Conservation (phyloP, 31 red algal species). For the Endocladia muricata region DNA sequence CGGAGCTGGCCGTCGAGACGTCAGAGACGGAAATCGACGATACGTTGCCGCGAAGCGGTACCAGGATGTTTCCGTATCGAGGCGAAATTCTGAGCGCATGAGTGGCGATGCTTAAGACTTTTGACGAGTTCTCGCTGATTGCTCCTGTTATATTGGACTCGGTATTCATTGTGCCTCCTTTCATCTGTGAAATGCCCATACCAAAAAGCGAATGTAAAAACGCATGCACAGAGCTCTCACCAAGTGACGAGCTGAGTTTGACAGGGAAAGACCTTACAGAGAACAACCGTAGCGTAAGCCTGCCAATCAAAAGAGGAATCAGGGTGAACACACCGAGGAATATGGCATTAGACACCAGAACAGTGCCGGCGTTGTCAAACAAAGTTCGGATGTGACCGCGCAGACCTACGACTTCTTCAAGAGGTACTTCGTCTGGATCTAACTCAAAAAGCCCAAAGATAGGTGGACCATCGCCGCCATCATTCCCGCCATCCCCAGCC, state of each 20-base stretch:
- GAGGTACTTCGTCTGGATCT: slow-evolving; percentile 81
- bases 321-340: slow-evolving; percentile 87
- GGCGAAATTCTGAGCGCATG: background rate
- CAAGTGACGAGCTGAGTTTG: background rate
- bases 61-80: background rate
- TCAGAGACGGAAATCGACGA: background rate
- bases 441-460: slow-evolving; percentile 82
- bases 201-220: background rate
- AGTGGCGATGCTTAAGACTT: background rate
- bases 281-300: slow-evolving; percentile 56
- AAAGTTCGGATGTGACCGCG: slow-evolving; percentile 81
- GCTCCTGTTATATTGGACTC: too few species aligned
- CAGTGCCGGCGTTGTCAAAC: slow-evolving; percentile 83
- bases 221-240: background rate
- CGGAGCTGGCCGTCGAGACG: background rate
- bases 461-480: slow-evolving; percentile 52
- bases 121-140: background rate
- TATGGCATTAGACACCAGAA: slow-evolving; percentile 84
- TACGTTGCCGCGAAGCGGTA: background rate
- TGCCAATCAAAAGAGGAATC: slow-evolving; percentile 75
- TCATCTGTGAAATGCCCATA: background rate
- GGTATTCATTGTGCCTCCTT: background rate
- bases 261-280: slow-evolving; percentile 29
- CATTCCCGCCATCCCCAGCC: slow-evolving; percentile 31
- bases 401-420: slow-evolving; percentile 93